Conservation (phyloP, 2,329 filamentous ascomycete genomes). For the Penicillium fuscoglaucum region DNA sequence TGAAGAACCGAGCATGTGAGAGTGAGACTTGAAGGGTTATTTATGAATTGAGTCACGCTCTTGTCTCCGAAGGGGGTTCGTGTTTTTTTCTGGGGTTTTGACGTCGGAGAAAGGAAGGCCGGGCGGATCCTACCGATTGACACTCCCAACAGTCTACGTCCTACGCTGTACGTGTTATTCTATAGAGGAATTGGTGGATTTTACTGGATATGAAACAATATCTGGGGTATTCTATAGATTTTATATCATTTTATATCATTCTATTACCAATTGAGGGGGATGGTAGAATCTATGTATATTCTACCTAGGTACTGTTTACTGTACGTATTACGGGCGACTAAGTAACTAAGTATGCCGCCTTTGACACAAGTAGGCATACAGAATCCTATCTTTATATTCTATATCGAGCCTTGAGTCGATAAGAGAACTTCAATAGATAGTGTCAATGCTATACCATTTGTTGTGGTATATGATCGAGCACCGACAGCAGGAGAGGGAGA, state of each 20-base stretch:
- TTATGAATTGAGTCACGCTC: slow-evolving; percentile 10
- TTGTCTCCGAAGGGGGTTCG: not conserved
- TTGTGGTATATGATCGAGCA: too few relatives aligned
- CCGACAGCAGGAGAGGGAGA: too few relatives aligned
- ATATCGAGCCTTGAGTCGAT: too few relatives aligned
- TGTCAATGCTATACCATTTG: too few relatives aligned
- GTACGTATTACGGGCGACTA: not conserved
- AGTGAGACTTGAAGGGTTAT: not conserved
- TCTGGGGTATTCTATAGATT: not conserved
- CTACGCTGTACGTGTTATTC: slow-evolving; percentile 19
- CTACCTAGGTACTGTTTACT: not conserved
- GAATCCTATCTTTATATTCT: too few relatives aligned
- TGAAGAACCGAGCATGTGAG: not conserved
- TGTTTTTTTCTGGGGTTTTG: slow-evolving; percentile 1
- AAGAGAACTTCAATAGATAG: too few relatives aligned
- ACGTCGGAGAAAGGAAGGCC: slow-evolving; percentile 9
- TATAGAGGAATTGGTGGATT: not conserved
- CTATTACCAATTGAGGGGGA: not conserved
- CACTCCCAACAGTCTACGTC: not conserved
- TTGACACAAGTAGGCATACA: too few relatives aligned
- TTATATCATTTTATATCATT: not conserved
- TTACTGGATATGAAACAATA: not conserved
- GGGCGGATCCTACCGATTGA: slow-evolving; percentile 22
- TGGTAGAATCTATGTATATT: not conserved
- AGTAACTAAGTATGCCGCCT: too few relatives aligned